A percentile compares a stretch with the other conserved stretches of the same genome.
phyloP scores from a whole-genome alignment of 441 rosid species.

The Bruguiera hainesii region DNA sequence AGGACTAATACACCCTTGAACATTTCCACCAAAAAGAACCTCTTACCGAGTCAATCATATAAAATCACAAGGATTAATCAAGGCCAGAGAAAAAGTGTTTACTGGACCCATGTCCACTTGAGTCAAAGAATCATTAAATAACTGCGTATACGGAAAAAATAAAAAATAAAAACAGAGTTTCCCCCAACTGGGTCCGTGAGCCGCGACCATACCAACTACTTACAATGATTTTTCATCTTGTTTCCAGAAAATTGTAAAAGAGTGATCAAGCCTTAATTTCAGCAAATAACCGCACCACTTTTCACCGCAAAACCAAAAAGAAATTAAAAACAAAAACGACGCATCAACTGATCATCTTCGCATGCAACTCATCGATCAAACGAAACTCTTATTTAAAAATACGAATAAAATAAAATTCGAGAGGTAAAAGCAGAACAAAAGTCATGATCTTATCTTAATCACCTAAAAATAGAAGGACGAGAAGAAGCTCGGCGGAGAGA shows the following conservation, averaged over 20 bases:
- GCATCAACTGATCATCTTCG: neutral
- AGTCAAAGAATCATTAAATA: conserved; percentile 25
- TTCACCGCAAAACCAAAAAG: neutral
- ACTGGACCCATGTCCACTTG: conserved; percentile 38
- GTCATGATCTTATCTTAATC: neutral
- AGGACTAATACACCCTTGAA: neutral
- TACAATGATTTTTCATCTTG: conserved; percentile 8
- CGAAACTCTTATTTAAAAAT: neutral
- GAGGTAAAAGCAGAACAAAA: neutral
- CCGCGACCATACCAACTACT: conserved; percentile 13
- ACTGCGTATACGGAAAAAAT: conserved; percentile 1
- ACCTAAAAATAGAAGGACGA: neutral
- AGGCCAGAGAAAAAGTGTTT: conserved; percentile 23
- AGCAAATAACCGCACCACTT: conserved; percentile 12
- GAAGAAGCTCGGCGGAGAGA: neutral
- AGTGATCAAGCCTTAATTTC: conserved; percentile 10
- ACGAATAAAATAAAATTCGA: neutral
- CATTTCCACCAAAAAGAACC: neutral
- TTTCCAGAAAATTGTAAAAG: neutral
- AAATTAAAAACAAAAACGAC: conserved; percentile 1
- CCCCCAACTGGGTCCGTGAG: conserved; percentile 18
- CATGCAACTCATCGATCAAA: conserved; percentile 16
- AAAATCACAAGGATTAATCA: conserved; percentile 12
- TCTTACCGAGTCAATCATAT: conserved; percentile 23
- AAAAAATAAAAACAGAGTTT: conserved; percentile 5